Conservation (phyloP, 2,329 filamentous ascomycete species). For the Sporothrix protearum region DNA sequence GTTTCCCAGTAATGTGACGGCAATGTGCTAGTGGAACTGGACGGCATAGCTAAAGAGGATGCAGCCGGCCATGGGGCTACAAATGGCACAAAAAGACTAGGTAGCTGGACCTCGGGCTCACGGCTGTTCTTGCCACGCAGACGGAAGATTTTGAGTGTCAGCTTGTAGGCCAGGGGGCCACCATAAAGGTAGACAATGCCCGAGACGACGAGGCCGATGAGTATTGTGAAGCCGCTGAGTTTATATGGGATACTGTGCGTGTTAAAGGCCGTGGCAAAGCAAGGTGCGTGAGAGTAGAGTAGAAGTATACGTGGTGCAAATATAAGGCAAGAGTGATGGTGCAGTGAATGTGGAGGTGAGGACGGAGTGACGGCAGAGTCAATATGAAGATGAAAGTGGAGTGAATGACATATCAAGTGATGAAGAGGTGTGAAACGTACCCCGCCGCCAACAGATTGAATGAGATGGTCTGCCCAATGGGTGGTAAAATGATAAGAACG, state of each 20-base stretch:
- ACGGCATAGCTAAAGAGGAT: slow-evolving; percentile 36
- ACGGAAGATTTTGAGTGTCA: slow-evolving; percentile 21
- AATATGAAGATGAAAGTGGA: not conserved
- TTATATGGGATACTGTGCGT: slow-evolving; percentile 21
- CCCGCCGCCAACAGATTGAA: slow-evolving; percentile 23
- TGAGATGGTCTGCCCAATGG: slow-evolving; percentile 19
- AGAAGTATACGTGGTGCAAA: too few relatives aligned
- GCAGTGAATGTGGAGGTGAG: not conserved
- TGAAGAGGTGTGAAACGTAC: not conserved
- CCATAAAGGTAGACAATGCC: slow-evolving; percentile 22
- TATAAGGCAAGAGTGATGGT: too few relatives aligned
- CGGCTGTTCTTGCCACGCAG: slow-evolving; percentile 25
- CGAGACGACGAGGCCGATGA: slow-evolving; percentile 20
- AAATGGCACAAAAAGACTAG: slow-evolving; percentile 35
- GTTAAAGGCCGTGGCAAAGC: too few relatives aligned
- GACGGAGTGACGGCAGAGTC: too few relatives aligned
- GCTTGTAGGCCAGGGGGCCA: slow-evolving; percentile 22
- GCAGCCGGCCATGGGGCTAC: slow-evolving; percentile 32
- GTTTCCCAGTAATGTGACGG: slow-evolving; percentile 33
- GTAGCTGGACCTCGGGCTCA: slow-evolving; percentile 37
- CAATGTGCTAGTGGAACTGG: slow-evolving; percentile 32
- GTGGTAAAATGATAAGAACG: slow-evolving; percentile 16
- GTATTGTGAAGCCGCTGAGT: slow-evolving; percentile 19
- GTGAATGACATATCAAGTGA: not conserved
- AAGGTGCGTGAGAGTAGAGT: too few relatives aligned